Conservation (phyloP, 2,329 filamentous ascomycete species). For the Pestalotiopsis sp. region DNA sequence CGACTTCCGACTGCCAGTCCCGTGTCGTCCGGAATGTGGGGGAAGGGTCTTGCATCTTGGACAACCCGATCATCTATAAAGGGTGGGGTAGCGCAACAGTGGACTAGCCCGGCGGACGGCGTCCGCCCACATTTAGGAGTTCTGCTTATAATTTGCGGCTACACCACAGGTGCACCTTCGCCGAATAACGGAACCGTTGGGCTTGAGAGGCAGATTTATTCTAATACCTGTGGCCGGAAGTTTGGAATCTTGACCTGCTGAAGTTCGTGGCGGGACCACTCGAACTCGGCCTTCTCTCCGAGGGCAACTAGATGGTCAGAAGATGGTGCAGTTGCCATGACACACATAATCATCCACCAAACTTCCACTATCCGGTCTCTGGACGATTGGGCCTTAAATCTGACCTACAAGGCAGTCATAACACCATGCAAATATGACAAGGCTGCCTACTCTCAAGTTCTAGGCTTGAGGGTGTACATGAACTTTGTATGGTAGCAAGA, state of each 20-base stretch:
- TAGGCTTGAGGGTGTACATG: no score
- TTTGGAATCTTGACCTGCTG: no score
- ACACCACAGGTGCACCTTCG: not conserved
- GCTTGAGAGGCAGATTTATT: not conserved
- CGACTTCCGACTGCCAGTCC: not conserved
- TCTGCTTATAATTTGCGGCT: not conserved
- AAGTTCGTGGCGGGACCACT: not conserved
- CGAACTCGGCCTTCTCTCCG: not conserved
- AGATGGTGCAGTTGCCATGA: not conserved
- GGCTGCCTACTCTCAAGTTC: no score
- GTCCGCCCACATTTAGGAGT: not conserved
- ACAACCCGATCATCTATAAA: not conserved
- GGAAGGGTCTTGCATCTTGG: not conserved
- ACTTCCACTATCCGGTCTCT: no score
- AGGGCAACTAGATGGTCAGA: not conserved
- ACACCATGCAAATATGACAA: no score
- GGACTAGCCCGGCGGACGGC: not conserved
- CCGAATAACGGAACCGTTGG: not conserved
- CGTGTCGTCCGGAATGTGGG: not conserved
- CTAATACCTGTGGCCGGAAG: no score
- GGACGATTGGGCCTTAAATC: no score
- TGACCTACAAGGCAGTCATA: no score
- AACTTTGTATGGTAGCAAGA: no score
- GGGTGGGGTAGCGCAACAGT: not conserved
- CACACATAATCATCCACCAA: no score